Conservation (phyloP, 176 grass and related monocot genomes). For the Dendrocalamus sinicus region DNA sequence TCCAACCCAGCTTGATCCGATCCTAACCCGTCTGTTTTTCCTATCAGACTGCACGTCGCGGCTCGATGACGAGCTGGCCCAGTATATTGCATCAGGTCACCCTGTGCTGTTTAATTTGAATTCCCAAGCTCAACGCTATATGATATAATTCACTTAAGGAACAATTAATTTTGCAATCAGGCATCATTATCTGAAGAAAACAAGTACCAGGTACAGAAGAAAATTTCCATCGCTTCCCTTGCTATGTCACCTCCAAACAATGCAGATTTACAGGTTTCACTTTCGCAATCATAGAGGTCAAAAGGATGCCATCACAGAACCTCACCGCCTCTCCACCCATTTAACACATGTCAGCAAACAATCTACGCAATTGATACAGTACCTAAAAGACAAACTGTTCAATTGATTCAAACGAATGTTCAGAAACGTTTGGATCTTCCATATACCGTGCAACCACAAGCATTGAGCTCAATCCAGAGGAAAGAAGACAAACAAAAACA, state of each 20-base stretch:
- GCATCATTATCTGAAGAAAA: conserved; percentile 17
- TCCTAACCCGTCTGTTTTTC: too few species aligned
- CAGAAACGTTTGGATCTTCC: background rate
- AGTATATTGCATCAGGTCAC: too few species aligned
- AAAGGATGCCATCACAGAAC: background rate
- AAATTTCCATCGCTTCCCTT: background rate
- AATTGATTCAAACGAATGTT: background rate
- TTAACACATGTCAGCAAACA: background rate
- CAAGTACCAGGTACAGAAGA: conserved; percentile 27
- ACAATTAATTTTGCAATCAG: conserved; percentile 5
- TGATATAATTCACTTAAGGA: background rate
- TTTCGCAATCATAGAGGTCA: background rate
- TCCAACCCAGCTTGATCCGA: too few species aligned
- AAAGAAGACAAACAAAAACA: too few species aligned
- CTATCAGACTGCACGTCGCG: too few species aligned
- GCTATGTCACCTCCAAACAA: background rate
- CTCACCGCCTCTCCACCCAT: background rate
- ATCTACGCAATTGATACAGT: background rate
- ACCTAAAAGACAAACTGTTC: background rate
- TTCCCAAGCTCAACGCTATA: too few species aligned
- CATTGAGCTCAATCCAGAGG: background rate
- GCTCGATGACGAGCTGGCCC: too few species aligned
- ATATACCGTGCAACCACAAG: background rate
- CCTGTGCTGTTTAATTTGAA: too few species aligned
- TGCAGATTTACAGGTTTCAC: conserved; percentile 3